Evolutionary conservation across 225 moss, liverwort and hornwort species (phyloP).

Genomic region (Asterella californica): DNA sequence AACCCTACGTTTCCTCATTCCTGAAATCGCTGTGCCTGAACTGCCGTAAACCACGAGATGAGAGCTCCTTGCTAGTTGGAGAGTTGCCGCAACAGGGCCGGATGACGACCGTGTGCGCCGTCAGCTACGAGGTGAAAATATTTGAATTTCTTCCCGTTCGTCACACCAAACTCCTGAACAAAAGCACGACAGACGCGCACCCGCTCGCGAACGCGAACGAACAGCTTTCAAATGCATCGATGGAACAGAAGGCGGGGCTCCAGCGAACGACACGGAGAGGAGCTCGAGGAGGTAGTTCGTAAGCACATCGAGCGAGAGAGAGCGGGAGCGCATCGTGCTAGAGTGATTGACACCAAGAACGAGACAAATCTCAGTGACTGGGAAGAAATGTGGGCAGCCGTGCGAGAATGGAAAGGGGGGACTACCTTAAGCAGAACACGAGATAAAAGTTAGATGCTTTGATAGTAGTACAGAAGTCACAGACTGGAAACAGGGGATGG

Average conservation of each 20-base stretch:
- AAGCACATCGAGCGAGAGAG: no score
- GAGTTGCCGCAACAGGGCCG: no score
- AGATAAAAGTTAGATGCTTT: background rate
- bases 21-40: no score
- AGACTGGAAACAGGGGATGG: background rate
- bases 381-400: background rate
- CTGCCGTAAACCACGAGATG: no score
- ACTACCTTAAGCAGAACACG: background rate
- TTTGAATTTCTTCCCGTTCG: no score
- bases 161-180: no score
- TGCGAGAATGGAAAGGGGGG: background rate
- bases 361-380: background rate
- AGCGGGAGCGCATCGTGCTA: no score
- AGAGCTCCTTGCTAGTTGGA: no score
- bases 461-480: background rate
- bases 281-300: background rate
- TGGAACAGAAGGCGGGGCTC: background rate
- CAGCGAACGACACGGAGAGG: background rate
- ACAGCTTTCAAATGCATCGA: background rate
- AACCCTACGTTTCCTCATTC: no score
- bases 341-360: background rate
- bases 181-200: no score
- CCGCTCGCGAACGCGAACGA: background rate
- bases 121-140: no score
- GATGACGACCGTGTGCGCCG: no score